Base-by-base conservation (phyloP, 2,329 filamentous ascomycete species). In the Fonsecaea pugnacius region DNA sequence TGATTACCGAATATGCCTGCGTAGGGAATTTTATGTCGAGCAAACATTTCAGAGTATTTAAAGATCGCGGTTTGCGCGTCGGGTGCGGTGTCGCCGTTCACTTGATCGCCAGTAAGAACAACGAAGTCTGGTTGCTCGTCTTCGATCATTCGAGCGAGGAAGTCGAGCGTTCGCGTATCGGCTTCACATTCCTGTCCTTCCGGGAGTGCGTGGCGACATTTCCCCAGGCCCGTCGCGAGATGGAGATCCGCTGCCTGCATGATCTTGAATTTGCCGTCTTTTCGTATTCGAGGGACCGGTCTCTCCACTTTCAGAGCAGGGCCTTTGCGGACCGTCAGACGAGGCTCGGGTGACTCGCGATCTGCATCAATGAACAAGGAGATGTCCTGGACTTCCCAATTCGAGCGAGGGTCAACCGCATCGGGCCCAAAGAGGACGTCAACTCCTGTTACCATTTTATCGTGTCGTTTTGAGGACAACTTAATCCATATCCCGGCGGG, bases 1-100 rank as follows among this genome's bases (percentile, higher is more conserved):
- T 99, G 95, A 75, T 99, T 99, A 62, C 95, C 95, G 73, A 98
- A 97, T 65, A 99, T 98, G 66, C 89, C 89, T 16, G 92, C 91
- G 73, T 96, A 98, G 0, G 95, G 95, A 40, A 98, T 92, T 72
- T 92, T 91, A 75, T 91, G 91, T 75, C 92, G 87, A 67, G 92
- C 90, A 57, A 99, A 86, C 12, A 96, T 83, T 54, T 91, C 88
- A 5, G 91, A 90, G 72, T 93, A 92, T 78, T 99, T 99, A 82
- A 96, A 96, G 64, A 99, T 90, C 40, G 94, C 91, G 66, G 89
- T 95, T 75, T 96, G 93, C 9, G 91, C 90, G 80, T 99, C 95
- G 10, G 91, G 92, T 1, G 95, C 88, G 0, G 92, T 93, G 60
- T 96, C 94, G 56, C 95, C 95, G 71, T 99, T 98, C 63, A 98